Base-by-base conservation (phyloP, 2,329 filamentous ascomycete genomes). In the Penicillium digitatum region DNA sequence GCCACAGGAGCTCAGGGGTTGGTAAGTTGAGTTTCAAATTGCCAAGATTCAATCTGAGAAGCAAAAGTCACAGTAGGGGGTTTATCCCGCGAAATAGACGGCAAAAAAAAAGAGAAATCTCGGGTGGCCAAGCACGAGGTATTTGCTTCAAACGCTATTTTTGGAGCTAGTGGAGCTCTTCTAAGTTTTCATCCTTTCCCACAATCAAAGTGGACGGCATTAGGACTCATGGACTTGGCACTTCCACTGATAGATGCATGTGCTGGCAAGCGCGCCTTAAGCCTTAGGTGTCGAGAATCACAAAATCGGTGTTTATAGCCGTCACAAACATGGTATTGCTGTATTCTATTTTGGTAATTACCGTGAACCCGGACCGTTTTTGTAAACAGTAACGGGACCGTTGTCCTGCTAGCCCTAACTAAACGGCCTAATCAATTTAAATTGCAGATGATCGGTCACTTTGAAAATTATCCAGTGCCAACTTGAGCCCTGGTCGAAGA, bases 181-280 rank as follows among this genome's bases (percentile, higher is more conserved):
- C 16, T 14, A 14, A 34, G n/a, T n/a, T n/a, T 6, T 7, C 6
- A 8, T 27, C 26, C 1, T 27, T 27, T 27, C 6, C 2, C 9
- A 27, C 6, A 5, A 27, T 8, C 3, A 27, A 8, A 27, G 26
- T 27, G 26, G 26, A 27, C 26, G n/a, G n/a, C n/a, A n/a, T n/a
- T n/a, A 27, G 9, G 3, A 27, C 5, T 27, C 26, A 27, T n/a
- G 26, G 26, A 8, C 26, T 27, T 26, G 3, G 24, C 24, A n/a
- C 27, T 42, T 26, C 22, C 14, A 32, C 18, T 39, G 20, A 32
- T 20, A 44, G 34, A 40, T 61, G 56, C 52, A 54, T 60, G 59
- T 50, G 59, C 52, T 60, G 59, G 57, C 59, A 61, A 61, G 57
- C 54, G 54, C 32, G n/a, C n/a, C n/a, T 34, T 22, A 22, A 37